These are phyloP conservation scores for Aureobasidium zeae DNA, from an alignment of 2,329 filamentous ascomycete genomes.

Conservation along the genomic window DNA sequence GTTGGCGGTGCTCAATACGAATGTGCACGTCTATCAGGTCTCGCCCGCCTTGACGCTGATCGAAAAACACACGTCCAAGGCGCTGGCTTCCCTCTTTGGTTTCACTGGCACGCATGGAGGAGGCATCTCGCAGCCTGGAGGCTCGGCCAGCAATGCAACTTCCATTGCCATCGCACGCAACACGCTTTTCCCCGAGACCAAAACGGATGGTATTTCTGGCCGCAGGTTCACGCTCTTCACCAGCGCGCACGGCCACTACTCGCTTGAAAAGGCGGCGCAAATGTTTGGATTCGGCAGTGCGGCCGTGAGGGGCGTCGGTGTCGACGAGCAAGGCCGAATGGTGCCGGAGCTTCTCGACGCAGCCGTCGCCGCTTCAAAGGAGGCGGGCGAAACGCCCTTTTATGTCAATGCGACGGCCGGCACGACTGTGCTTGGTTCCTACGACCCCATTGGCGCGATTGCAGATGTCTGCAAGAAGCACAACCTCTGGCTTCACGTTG, in stretches of 20 bases:
- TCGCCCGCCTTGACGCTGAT: constrained; percentile 80
- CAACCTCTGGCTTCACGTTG: constrained; percentile 84
- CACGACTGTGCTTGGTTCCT: constrained; percentile 85
- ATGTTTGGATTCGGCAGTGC: constrained; percentile 73
- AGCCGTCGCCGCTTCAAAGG: constrained; percentile 52
- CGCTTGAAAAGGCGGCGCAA: constrained; percentile 87
- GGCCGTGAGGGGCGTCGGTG: constrained; percentile 63
- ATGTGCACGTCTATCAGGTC: constrained; percentile 88
- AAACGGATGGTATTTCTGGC: constrained; percentile 57
- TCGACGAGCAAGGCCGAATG: constrained; percentile 67
- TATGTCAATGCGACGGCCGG: constrained; percentile 95
- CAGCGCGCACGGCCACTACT: constrained; percentile 84
- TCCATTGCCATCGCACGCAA: constrained; percentile 84
- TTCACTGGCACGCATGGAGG: constrained; percentile 59
- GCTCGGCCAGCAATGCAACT: constrained; percentile 74
- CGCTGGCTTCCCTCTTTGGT: constrained; percentile 68
- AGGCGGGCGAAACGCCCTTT: constrained; percentile 68
- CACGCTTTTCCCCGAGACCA: constrained; percentile 70
- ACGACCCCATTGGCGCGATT: constrained; percentile 67
- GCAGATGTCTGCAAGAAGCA: constrained; percentile 60
- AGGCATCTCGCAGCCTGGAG: constrained; percentile 69
- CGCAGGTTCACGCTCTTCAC: constrained; percentile 76
- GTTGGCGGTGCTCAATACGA: constrained; percentile 81
- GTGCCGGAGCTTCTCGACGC: constrained; percentile 54
- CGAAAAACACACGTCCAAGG: constrained; percentile 70